Evolutionary conservation across 2,329 filamentous ascomycete genomes (phyloP).

Genomic region (Colletotrichum tofieldiae): DNA sequence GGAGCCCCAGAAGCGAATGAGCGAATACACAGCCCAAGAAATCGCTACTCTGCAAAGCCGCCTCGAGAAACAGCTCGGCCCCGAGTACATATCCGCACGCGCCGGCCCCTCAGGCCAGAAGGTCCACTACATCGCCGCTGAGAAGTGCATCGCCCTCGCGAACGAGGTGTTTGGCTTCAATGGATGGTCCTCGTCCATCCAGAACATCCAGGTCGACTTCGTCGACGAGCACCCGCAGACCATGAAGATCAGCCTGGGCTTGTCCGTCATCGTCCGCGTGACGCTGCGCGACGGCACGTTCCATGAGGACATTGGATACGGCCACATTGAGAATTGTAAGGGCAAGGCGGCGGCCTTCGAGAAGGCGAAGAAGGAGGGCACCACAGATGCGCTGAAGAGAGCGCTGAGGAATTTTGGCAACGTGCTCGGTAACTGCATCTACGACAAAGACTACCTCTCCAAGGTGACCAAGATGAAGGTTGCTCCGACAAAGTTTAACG

Average conservation of each 20-base stretch:
- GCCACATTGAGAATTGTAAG: constrained; percentile 95
- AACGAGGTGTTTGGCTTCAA: constrained; percentile 98
- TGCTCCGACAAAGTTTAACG: constrained; percentile 82
- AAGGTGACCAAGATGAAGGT: constrained; percentile 94
- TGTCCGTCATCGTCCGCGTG: constrained; percentile 92
- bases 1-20: constrained; percentile 77
- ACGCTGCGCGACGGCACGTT: constrained; percentile 95
- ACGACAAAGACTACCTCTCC: constrained; percentile 93
- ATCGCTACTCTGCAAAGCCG: constrained; percentile 90
- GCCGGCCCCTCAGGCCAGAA: constrained; percentile 87
- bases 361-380: constrained; percentile 98
- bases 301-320: constrained; percentile 98
- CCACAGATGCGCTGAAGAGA: constrained; percentile 93
- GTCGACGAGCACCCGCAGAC: constrained; percentile 88
- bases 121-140: constrained; percentile 94
- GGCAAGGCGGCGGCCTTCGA: constrained; percentile 97
- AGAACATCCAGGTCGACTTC: constrained; percentile 95
- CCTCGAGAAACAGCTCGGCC: constrained; percentile 93
- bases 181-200: constrained; percentile 96
- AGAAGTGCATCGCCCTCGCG: constrained; percentile 95
- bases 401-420: constrained; percentile 94
- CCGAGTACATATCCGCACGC: constrained; percentile 93
- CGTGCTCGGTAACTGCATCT: constrained; percentile 97
- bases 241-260: constrained; percentile 84
- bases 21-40: constrained; percentile 89